These are phyloP conservation scores for Candida oleophila DNA, from an alignment of 805 yeast species.

Conservation along the genomic window DNA sequence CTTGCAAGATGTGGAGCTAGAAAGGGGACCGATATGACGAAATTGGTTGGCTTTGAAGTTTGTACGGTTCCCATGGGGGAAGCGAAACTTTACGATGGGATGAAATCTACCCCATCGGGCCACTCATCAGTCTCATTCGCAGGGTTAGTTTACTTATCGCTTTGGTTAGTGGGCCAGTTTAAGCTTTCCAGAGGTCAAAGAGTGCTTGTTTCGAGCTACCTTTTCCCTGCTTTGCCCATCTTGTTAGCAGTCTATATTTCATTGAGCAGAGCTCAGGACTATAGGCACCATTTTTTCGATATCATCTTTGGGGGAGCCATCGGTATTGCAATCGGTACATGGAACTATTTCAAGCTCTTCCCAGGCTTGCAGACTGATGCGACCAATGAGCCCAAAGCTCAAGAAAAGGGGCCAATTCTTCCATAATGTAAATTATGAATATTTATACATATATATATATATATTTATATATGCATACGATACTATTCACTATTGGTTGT, in stretches of 20 bases:
- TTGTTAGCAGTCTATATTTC: conserved; percentile 31
- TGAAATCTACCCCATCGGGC: conserved; percentile 43
- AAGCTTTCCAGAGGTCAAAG: conserved; percentile 8
- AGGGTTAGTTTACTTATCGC: conserved; percentile 29
- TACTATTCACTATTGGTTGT: too few relatives aligned
- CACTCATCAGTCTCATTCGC: conserved; percentile 37
- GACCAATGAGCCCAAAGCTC: conserved; percentile 1
- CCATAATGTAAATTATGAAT: too few relatives aligned
- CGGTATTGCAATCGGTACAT: conserved; percentile 21
- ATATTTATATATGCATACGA: too few relatives aligned
- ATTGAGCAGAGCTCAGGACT: conserved; percentile 32
- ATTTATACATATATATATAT: too few relatives aligned
- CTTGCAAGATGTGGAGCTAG: conserved; percentile 34
- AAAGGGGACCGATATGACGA: conserved; percentile 21
- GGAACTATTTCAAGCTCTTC: conserved; percentile 8
- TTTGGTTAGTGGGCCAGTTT: conserved; percentile 34
- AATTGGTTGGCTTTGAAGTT: conserved; percentile 27
- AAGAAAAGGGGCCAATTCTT: neutral
- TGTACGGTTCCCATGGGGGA: conserved; percentile 35
- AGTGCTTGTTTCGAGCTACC: conserved; percentile 12
- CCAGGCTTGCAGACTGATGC: neutral
- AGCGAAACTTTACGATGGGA: conserved; percentile 30
- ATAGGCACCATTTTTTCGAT: conserved; percentile 37
- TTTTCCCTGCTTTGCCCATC: conserved; percentile 16
- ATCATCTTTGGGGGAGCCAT: conserved; percentile 26